phyloP scores from a whole-genome alignment of 495 filamentous ascomycete species.

The Bombardia bombarda region DNA sequence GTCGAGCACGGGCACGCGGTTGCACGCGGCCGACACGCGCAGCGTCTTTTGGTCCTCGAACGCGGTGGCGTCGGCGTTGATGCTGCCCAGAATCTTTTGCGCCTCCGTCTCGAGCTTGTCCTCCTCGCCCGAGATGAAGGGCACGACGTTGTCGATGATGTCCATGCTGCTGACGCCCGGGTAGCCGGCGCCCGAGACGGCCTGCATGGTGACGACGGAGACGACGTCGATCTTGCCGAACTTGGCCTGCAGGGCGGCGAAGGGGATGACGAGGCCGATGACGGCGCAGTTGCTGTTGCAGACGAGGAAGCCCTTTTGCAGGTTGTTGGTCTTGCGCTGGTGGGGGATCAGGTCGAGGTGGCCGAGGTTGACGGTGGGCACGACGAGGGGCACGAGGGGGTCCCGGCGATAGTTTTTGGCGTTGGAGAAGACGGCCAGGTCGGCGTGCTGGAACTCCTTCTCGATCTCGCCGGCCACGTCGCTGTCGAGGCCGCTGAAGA shows the following conservation, averaged over 20 bases:
- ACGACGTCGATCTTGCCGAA: conserved; percentile 70
- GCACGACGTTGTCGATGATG: conserved; percentile 75
- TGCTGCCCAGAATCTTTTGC: conserved; percentile 69
- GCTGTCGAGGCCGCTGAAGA: conserved; percentile 81
- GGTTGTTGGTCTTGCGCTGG: conserved; percentile 56
- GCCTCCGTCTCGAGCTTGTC: conserved; percentile 83
- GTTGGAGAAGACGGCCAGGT: conserved; percentile 79
- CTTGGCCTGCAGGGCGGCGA: conserved; percentile 68
- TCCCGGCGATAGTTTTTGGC: conserved; percentile 84
- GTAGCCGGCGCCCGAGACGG: conserved; percentile 81
- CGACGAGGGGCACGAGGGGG: conserved; percentile 74
- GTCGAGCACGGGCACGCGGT: conserved; percentile 74
- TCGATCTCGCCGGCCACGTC: conserved; percentile 79
- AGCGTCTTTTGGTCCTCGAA: conserved; percentile 57
- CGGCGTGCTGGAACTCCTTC: conserved; percentile 68
- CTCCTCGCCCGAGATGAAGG: conserved; percentile 80
- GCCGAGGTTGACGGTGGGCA: conserved; percentile 75
- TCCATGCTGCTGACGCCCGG: conserved; percentile 72
- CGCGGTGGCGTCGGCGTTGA: conserved; percentile 57
- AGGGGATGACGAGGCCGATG: conserved; percentile 82
- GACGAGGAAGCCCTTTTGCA: conserved; percentile 72
- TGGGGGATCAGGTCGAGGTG: conserved; percentile 72
- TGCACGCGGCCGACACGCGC: conserved; percentile 70
- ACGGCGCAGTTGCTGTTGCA: conserved; percentile 91
- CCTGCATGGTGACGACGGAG: conserved; percentile 81